Percentiles rank a stretch among this genome's conserved stretches.
phyloP scores from a whole-genome alignment of 2,329 filamentous ascomycete genomes.

The Corinectria fuckeliana region DNA sequence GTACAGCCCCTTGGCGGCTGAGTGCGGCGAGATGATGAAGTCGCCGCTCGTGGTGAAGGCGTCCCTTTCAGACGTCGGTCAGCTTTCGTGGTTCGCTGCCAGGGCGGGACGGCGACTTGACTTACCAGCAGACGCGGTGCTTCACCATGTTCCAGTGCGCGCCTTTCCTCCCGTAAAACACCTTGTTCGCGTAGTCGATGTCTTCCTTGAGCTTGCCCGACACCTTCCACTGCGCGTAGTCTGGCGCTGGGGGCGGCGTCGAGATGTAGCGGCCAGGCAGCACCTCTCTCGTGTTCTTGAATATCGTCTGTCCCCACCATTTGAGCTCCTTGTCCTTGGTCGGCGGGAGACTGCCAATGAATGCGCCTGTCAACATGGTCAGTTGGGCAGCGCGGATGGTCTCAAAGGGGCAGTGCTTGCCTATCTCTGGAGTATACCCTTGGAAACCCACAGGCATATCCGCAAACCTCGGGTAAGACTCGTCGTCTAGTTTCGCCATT shows the following conservation, averaged over 20 bases:
- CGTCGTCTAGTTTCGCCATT: slow-evolving; percentile 59
- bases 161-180: slow-evolving; percentile 65
- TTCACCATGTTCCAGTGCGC: slow-evolving; percentile 64
- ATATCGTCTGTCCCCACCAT: slow-evolving; percentile 68
- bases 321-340: slow-evolving; percentile 59
- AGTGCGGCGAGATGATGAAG: slow-evolving; percentile 67
- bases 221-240: slow-evolving; percentile 70
- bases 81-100: too few relatives aligned
- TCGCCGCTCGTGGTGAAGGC: slow-evolving; percentile 67
- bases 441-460: slow-evolving; percentile 58
- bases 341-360: slow-evolving; percentile 64
- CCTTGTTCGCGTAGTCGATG: slow-evolving; percentile 60
- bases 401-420: slow-evolving; percentile 36
- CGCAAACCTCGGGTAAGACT: slow-evolving; percentile 52
- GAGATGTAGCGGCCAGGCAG: slow-evolving; percentile 62
- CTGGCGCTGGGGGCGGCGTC: slow-evolving; percentile 58
- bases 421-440: slow-evolving; percentile 46
- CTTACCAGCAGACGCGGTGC: slow-evolving; percentile 71
- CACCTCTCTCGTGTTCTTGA: slow-evolving; percentile 61
- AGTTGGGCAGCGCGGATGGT: slow-evolving; percentile 38
- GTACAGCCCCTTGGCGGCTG: slow-evolving; percentile 59
- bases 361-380: slow-evolving; percentile 52
- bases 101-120: slow-evolving; percentile 38
- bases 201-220: slow-evolving; percentile 62
- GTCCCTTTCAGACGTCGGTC: slow-evolving; percentile 57